These are phyloP conservation scores for Nectriaceae sp. DNA, from an alignment of 2,329 filamentous ascomycete species.

Conservation along the genomic window DNA sequence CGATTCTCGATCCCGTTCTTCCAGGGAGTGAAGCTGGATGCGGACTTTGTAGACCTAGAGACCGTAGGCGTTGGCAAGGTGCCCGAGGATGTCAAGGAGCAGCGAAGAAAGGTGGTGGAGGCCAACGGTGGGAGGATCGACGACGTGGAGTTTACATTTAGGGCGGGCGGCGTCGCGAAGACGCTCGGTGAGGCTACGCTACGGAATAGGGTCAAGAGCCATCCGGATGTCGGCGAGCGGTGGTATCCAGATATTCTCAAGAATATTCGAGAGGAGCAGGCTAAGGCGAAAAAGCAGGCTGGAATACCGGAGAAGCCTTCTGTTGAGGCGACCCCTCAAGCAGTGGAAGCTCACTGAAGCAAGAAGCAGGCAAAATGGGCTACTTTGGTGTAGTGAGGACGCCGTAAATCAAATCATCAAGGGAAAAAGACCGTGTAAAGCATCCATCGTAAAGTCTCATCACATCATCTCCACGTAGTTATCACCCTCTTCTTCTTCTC, in stretches of 20 bases:
- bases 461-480: constrained; percentile 10
- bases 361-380: background rate
- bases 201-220: constrained; percentile 82
- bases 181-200: constrained; percentile 81
- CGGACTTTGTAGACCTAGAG: constrained; percentile 77
- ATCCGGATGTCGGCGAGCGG: constrained; percentile 81
- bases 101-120: constrained; percentile 61
- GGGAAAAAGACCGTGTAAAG: constrained; percentile 20
- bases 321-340: constrained; percentile 20
- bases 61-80: constrained; percentile 56
- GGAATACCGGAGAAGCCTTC: constrained; percentile 14
- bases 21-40: constrained; percentile 80
- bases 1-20: constrained; percentile 86
- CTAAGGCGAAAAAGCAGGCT: constrained; percentile 37
- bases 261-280: constrained; percentile 61
- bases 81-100: constrained; percentile 62
- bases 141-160: constrained; percentile 87
- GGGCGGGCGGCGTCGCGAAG: constrained; percentile 65
- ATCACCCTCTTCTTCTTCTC: constrained; percentile 6
- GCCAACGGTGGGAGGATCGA: constrained; percentile 61
- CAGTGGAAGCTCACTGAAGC: constrained; percentile 35
- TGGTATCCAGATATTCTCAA: constrained; percentile 71
- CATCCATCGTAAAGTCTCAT: constrained; percentile 17
- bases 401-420: background rate
- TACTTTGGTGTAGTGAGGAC: background rate